Evolutionary conservation across 202 grass and related monocot genomes (phyloP).

Genomic region (Hordeum pubiflorum): DNA sequence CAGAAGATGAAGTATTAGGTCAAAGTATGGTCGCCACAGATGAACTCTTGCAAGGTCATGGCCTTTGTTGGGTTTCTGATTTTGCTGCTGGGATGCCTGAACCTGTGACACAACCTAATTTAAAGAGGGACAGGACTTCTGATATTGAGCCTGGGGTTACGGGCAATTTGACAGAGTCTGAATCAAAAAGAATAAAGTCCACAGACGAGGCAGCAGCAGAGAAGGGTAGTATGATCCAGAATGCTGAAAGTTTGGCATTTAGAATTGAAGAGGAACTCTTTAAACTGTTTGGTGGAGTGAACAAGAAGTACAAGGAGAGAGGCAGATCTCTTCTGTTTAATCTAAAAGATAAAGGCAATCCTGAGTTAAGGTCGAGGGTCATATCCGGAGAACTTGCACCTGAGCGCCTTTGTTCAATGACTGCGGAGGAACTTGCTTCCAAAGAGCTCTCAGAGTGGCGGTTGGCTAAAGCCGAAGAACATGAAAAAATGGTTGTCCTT

Average conservation of each 20-base stretch:
- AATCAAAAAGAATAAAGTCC: conserved; percentile 51
- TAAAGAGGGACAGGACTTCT: conserved; percentile 44
- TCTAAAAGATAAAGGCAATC: conserved; percentile 89
- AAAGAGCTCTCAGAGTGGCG: conserved; percentile 90
- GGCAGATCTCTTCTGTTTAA: conserved; percentile 94
- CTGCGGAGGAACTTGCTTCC: conserved; percentile 83
- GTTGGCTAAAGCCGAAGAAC: conserved; percentile 83
- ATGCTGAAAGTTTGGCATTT: conserved; percentile 62
- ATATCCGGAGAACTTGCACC: conserved; percentile 82
- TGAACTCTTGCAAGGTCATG: conserved; percentile 94
- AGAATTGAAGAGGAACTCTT: conserved; percentile 91
- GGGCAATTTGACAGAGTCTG: conserved; percentile 25
- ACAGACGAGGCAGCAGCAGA: conserved; percentile 16
- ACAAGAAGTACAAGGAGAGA: conserved; percentile 98
- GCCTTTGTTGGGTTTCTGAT: conserved; percentile 87
- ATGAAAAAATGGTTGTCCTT: conserved; percentile 80
- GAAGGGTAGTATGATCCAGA: conserved; percentile 25
- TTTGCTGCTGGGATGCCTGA: conserved; percentile 33
- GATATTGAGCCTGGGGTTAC: conserved; percentile 23
- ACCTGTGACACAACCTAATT: conserved; percentile 18
- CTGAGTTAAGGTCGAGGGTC: conserved; percentile 74
- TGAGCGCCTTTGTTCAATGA: conserved; percentile 84
- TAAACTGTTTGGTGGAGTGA: conserved; percentile 81
- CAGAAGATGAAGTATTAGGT: conserved; percentile 43
- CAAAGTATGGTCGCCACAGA: conserved; percentile 54